Percentiles rank a stretch among this genome's conserved stretches.
Evolutionary conservation across 164 flowering plant genomes (phyloP).

Genomic region (Magnolia sinica): DNA sequence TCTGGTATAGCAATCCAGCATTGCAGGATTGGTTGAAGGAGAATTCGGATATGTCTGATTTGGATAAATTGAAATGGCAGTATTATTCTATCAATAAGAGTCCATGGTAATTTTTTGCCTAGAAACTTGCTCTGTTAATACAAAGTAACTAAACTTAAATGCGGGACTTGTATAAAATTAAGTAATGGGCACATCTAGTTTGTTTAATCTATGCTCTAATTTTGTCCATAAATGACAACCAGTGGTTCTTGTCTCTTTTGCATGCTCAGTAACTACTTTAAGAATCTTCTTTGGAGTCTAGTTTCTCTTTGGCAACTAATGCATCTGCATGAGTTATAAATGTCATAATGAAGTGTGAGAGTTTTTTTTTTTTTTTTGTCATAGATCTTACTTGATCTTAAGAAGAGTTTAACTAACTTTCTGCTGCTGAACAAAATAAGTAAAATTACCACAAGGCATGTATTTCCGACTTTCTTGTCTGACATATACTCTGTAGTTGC

Average conservation of each 20-base stretch:
- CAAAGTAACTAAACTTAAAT: too few species aligned
- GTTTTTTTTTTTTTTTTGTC: background rate
- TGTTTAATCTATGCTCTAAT: background rate
- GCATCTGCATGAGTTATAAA: background rate
- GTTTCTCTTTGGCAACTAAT: background rate
- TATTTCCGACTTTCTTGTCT: too few species aligned
- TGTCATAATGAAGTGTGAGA: background rate
- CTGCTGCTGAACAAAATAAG: too few species aligned
- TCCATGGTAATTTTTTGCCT: conserved; percentile 60
- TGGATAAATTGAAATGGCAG: conserved; percentile 75
- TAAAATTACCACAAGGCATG: too few species aligned
- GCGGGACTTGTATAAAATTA: background rate
- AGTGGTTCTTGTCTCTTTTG: background rate
- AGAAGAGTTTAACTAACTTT: too few species aligned
- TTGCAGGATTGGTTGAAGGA: conserved; percentile 79
- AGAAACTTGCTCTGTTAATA: background rate
- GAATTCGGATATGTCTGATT: conserved; percentile 49
- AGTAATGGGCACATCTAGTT: background rate
- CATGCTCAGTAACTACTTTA: background rate
- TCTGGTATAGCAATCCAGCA: conserved; percentile 77
- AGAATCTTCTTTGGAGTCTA: background rate
- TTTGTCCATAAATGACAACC: background rate
- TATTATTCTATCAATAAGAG: conserved; percentile 74
- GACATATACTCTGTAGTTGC: too few species aligned
- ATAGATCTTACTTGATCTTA: too few species aligned